Percentiles rank a stretch among this genome's conserved stretches.
Evolutionary conservation across 2,329 filamentous ascomycete species (phyloP).

Genomic region (Alternaria burnsii): DNA sequence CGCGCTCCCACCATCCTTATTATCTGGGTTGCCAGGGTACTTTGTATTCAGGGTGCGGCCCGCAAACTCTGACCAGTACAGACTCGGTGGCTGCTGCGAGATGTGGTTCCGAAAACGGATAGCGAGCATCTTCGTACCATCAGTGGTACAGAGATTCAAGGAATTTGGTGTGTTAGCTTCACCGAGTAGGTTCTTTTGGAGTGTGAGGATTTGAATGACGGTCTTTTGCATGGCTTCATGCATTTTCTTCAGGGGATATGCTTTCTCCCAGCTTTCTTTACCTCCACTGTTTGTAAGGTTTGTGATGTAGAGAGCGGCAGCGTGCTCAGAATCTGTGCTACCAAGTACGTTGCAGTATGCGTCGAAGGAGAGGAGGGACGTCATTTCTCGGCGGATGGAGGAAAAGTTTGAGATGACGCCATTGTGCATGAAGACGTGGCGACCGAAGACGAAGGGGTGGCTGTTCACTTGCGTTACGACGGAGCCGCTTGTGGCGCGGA

Average conservation of each 20-base stretch:
- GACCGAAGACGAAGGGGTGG: constrained; percentile 64
- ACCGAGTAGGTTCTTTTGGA: constrained; percentile 57
- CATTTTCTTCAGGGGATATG: constrained; percentile 56
- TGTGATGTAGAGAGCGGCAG: constrained; percentile 61
- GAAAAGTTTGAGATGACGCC: constrained; percentile 60
- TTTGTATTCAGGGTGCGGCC: constrained; percentile 63
- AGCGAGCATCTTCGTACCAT: constrained; percentile 60
- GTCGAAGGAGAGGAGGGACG: constrained; percentile 56
- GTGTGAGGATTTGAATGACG: constrained; percentile 56
- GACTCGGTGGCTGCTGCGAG: constrained; percentile 60
- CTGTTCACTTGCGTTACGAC: constrained; percentile 61
- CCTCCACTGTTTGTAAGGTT: constrained; percentile 52
- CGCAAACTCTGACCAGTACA: constrained; percentile 62
- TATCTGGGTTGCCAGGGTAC: constrained; percentile 60
- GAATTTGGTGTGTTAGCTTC: constrained; percentile 55
- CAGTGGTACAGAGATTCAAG: constrained; percentile 63
- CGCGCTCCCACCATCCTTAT: constrained; percentile 45
- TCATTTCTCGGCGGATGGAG: constrained; percentile 57
- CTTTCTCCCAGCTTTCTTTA: constrained; percentile 54
- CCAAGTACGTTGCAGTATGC: constrained; percentile 60
- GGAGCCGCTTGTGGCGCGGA: constrained; percentile 60
- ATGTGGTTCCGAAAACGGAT: constrained; percentile 63
- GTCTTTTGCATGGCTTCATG: constrained; percentile 56
- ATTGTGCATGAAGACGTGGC: constrained; percentile 66
- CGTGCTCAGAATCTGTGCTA: constrained; percentile 62